These are phyloP conservation scores for Teunomyces pallodes DNA, from an alignment of 805 yeast species.

Conservation along the genomic window DNA sequence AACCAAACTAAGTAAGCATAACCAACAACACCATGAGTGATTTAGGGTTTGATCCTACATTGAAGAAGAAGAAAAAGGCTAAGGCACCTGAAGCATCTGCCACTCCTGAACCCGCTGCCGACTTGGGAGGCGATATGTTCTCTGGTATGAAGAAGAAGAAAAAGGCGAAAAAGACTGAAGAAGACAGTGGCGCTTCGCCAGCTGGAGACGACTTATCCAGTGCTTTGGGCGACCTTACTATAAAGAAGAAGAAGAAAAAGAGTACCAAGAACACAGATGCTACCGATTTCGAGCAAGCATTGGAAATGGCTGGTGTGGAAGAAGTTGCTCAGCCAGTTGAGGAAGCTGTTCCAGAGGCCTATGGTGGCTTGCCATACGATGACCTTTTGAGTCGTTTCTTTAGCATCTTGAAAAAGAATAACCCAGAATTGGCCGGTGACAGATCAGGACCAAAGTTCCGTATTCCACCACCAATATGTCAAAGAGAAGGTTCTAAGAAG, in stretches of 20 bases:
- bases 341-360: conserved; percentile 30
- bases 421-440: conserved; percentile 98
- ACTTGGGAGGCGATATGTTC: conserved; percentile 54
- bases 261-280: conserved; percentile 52
- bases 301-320: conserved; percentile 86
- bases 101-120: conserved; percentile 31
- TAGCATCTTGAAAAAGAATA: conserved; percentile 79
- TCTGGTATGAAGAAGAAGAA: conserved; percentile 75
- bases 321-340: conserved; percentile 37
- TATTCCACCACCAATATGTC: conserved; percentile 96
- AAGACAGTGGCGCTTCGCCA: conserved; percentile 17
- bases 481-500: conserved; percentile 96
- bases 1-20: neutral
- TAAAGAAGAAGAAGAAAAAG: conserved; percentile 81
- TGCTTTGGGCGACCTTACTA: conserved; percentile 39
- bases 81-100: conserved; percentile 44
- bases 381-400: conserved; percentile 82
- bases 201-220: conserved; percentile 33
- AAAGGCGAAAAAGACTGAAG: conserved; percentile 58
- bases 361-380: conserved; percentile 65
- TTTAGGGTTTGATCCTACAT: conserved; percentile 70
- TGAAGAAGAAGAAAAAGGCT: conserved; percentile 77
- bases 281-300: conserved; percentile 82
- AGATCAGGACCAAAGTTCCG: conserved; percentile 87
- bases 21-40: conserved; percentile 35